phyloP scores from a whole-genome alignment of 768 basidiomycete species.

The Galerina marginata region DNA sequence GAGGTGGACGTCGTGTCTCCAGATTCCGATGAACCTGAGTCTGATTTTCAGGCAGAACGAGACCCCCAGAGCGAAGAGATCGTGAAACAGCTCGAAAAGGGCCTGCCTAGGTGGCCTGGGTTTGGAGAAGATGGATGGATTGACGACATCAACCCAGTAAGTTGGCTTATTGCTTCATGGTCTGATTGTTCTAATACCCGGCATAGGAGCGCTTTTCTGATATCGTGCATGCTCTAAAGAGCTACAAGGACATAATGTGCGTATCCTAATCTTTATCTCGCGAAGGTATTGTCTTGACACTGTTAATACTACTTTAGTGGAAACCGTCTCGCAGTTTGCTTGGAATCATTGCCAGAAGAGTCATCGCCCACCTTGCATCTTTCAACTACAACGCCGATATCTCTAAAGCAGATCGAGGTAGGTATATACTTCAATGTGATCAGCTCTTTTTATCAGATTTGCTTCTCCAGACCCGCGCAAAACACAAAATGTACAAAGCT shows the following conservation, averaged over 20 bases:
- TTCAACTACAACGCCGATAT: slow-evolving; percentile 67
- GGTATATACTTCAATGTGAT: slow-evolving; percentile 11
- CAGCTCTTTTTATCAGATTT: neutral
- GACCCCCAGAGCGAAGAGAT: slow-evolving; percentile 78
- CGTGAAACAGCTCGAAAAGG: slow-evolving; percentile 75
- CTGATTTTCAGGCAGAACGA: slow-evolving; percentile 45
- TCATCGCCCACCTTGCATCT: slow-evolving; percentile 61
- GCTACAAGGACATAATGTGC: slow-evolving; percentile 63
- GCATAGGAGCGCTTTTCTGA: slow-evolving; percentile 61
- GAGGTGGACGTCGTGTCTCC: slow-evolving; percentile 66
- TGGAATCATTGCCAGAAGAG: slow-evolving; percentile 75
- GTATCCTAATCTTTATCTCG: slow-evolving; percentile 13
- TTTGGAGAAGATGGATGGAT: slow-evolving; percentile 75
- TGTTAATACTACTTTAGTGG: slow-evolving; percentile 48
- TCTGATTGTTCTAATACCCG: slow-evolving; percentile 6
- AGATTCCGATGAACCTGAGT: slow-evolving; percentile 46
- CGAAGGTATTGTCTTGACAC: slow-evolving; percentile 13
- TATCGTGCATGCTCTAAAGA: slow-evolving; percentile 65
- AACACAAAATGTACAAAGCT: slow-evolving; percentile 56
- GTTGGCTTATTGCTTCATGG: slow-evolving; percentile 25
- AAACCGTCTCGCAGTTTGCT: slow-evolving; percentile 58
- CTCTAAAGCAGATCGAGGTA: slow-evolving; percentile 78
- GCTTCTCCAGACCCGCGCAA: slow-evolving; percentile 45
- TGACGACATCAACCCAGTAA: slow-evolving; percentile 56
- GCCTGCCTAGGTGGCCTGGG: slow-evolving; percentile 74